These are phyloP conservation scores for Urostyla sp. DNA, from an alignment of 73 alveolate genomes.

Conservation along the genomic window DNA sequence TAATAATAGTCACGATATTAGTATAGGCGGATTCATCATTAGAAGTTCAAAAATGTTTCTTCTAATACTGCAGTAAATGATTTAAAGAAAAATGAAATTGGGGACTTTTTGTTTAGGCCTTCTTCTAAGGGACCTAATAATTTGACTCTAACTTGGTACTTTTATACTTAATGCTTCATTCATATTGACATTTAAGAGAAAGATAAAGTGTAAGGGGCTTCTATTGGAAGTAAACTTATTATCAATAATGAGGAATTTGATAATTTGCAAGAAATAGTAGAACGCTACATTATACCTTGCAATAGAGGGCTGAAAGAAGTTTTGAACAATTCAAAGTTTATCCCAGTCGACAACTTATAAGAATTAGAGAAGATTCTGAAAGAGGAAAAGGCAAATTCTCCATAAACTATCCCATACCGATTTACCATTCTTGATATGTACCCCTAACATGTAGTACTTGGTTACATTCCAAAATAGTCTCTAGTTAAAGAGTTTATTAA, in stretches of 20 bases:
- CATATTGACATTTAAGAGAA: conserved; percentile 91
- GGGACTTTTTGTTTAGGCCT: conserved; percentile 94
- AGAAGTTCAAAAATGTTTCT: conserved; percentile 85
- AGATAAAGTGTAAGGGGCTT: conserved; percentile 82
- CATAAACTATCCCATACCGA: conserved; percentile 86
- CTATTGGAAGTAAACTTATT: conserved; percentile 76
- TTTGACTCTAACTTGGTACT: conserved; percentile 92
- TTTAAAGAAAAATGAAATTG: conserved; percentile 82
- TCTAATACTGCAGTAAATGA: conserved; percentile 79
- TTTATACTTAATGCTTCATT: conserved; percentile 80
- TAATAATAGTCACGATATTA: conserved; percentile 59
- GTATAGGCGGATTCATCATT: conserved; percentile 86
- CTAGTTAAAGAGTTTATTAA: conserved; percentile 87
- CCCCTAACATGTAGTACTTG: conserved; percentile 90
- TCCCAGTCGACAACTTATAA: conserved; percentile 62
- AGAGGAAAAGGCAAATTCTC: conserved; percentile 78
- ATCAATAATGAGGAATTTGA: conserved; percentile 85
- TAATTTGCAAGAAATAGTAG: conserved; percentile 89
- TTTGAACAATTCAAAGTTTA: conserved; percentile 70
- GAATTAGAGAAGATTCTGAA: conserved; percentile 82
- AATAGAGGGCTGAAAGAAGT: conserved; percentile 78
- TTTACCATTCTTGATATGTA: conserved; percentile 84
- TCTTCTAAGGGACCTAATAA: conserved; percentile 85
- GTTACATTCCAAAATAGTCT: conserved; percentile 84
- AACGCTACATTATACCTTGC: conserved; percentile 89